A percentile compares a stretch with the other conserved stretches of the same genome.
Conservation (phyloP, 352 stramenopile species). For the Phytopythium sindhum region DNA sequence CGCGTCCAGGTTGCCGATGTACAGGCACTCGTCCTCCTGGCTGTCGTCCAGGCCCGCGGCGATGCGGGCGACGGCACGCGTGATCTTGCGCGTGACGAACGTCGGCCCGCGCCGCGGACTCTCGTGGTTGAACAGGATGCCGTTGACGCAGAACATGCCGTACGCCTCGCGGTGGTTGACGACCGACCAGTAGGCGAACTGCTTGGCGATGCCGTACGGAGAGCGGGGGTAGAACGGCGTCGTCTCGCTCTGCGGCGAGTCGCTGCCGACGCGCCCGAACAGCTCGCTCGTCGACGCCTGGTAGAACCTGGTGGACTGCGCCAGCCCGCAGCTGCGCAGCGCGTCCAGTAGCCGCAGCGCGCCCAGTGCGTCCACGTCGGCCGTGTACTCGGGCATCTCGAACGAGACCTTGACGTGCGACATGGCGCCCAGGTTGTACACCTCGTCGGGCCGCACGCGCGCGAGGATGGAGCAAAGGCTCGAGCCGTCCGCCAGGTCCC, state of each 20-base stretch:
- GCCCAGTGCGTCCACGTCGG: conserved; percentile 96
- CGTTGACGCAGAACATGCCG: conserved; percentile 93
- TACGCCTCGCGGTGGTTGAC: conserved; percentile 99
- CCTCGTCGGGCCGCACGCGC: conserved; percentile 94
- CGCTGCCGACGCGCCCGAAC: conserved; percentile 96
- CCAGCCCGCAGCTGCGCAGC: conserved; percentile 91
- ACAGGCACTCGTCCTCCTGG: conserved; percentile 80
- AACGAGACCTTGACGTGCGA: conserved; percentile 99
- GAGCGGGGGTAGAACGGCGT: conserved; percentile 99
- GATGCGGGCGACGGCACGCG: conserved; percentile 93
- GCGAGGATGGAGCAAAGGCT: conserved; percentile 97
- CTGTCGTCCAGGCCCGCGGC: conserved; percentile 36
- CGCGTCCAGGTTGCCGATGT: conserved; percentile 97
- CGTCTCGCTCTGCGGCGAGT: conserved; percentile 93
- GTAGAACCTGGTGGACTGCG: conserved; percentile 85
- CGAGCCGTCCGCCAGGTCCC: conserved; percentile 97
- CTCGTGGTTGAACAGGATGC: conserved; percentile 99
- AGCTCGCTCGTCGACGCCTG: conserved; percentile 98
- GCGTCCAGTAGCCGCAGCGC: conserved; percentile 97
- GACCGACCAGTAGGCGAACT: conserved; percentile 99
- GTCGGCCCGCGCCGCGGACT: conserved; percentile 95
- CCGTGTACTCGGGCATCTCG: conserved; percentile 99
- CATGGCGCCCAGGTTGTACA: conserved; percentile 99
- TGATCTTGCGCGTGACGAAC: conserved; percentile 99
- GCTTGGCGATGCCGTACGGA: conserved; percentile 97